Conservation (phyloP, 768 basidiomycete genomes). For the Tricholoma sp. region DNA sequence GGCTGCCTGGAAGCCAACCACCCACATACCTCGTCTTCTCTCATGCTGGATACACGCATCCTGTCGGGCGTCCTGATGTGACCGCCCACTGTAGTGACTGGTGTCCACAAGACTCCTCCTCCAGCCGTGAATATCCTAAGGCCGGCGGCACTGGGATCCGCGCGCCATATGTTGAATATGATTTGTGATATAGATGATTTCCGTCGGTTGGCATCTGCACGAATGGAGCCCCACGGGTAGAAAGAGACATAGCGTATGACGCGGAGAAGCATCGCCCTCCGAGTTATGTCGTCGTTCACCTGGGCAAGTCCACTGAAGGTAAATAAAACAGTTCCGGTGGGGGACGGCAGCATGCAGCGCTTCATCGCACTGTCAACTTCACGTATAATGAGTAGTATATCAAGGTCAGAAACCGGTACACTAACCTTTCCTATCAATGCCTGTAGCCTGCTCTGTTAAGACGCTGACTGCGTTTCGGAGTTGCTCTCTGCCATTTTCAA, state of each 20-base stretch:
- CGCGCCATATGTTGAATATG: conserved; percentile 41
- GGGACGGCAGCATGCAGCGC: conserved; percentile 35
- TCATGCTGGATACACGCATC: conserved; percentile 3
- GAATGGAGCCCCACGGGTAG: conserved; percentile 69
- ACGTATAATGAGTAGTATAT: conserved; percentile 8
- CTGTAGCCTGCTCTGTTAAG: conserved; percentile 30
- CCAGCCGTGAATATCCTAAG: conserved; percentile 46
- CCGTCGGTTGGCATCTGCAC: conserved; percentile 56
- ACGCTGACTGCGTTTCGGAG: conserved; percentile 32
- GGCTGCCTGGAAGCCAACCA: conserved; percentile 67
- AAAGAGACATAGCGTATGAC: conserved; percentile 69
- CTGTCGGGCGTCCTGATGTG: conserved; percentile 16
- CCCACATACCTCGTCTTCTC: conserved; percentile 24
- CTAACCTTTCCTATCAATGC: conserved; percentile 44
- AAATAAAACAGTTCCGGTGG: conserved; percentile 45
- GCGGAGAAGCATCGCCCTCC: conserved; percentile 41
- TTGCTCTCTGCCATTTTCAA: conserved; percentile 26
- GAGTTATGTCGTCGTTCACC: conserved; percentile 31
- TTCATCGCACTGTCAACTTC: conserved; percentile 40
- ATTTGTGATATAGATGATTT: conserved; percentile 42
- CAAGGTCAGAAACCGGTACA: not conserved
- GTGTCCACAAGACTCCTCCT: conserved; percentile 60
- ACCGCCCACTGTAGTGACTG: conserved; percentile 33
- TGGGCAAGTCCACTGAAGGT: conserved; percentile 28
- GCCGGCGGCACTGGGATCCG: conserved; percentile 19